Base-by-base conservation (phyloP, 1,284 basidiomycete genomes). In the Ustilago lituana region DNA sequence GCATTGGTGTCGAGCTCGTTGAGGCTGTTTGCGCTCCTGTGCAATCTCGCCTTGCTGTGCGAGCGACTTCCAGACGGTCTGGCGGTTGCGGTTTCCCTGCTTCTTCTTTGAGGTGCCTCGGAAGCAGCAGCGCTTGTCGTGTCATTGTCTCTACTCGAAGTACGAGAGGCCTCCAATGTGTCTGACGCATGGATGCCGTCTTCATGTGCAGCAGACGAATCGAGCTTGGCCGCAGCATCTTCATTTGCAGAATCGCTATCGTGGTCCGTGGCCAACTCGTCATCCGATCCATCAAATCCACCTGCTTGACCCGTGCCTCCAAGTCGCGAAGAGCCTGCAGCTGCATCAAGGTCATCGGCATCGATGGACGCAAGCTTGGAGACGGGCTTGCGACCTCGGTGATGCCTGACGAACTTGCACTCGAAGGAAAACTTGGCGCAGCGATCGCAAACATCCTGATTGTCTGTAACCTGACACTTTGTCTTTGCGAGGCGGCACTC, bases 401-500 rank as follows among this genome's bases (percentile, higher is more conserved):
- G 68, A 20, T 71, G 68, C 12, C 59, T 37, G 10, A 71, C 62
- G 19, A 66, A 71, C n/a, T 51, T 35, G 45, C 68, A 71, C 14
- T 66, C 63, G 41, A 71, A 66, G 23, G 47, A 55, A 36, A 71
- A 65, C 44, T 66, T 62, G 32, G 54, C 63, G 22, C 68, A 71
- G 9, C 68, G 50, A n/a, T 66, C 54, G 56, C 68, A 71, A 3
- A 62, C 39, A 35, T 58, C 54, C 46, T 59, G 45, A 23, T 38
- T 57, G 26, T 54, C 58, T 3, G 58, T 58, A 15, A 66, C 53
- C n/a, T 58, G 53, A 43, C 68, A 65, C 20, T 70, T 70, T 7
- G 62, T 65, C 59, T 71, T 71, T 9, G 68, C 63, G 10, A 66
- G 45, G 2, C 68, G 58, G 41, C 68, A 71, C 29, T 70, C 67